Evolutionary conservation across 331 rosid species (phyloP).

Genomic region (Quercus phellos): DNA sequence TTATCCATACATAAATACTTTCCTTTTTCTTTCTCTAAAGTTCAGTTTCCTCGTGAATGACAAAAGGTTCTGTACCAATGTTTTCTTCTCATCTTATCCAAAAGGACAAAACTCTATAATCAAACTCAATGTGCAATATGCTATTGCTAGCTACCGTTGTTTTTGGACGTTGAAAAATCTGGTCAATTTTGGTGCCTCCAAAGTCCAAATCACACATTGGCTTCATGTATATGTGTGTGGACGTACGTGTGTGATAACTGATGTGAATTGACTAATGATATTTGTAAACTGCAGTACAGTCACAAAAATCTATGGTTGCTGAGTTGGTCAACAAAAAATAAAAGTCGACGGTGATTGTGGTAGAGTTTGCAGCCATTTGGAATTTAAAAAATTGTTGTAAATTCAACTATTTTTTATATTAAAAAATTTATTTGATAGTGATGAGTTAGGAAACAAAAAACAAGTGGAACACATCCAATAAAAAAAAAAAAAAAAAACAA

Average conservation of each 20-base stretch:
- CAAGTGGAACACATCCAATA: background rate
- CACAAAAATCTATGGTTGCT: background rate
- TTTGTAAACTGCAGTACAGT: too few species aligned
- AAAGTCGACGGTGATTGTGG: background rate
- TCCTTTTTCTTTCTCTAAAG: background rate
- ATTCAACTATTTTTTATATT: background rate
- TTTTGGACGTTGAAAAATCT: too few species aligned
- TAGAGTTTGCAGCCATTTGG: background rate
- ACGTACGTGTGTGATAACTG: background rate
- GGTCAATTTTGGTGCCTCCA: conserved; percentile 21
- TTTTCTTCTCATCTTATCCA: conserved; percentile 2
- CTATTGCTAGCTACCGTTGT: background rate
- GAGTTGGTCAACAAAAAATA: background rate
- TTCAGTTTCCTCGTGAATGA: background rate
- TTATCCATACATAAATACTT: too few species aligned
- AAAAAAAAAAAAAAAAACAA: background rate
- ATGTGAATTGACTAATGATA: background rate
- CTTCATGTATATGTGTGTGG: background rate
- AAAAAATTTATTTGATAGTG: too few species aligned
- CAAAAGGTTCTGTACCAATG: background rate
- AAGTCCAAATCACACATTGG: background rate
- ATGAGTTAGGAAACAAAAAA: background rate
- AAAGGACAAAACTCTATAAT: background rate
- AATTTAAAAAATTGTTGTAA: background rate
- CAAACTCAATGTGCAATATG: background rate